phyloP scores from a whole-genome alignment of 1,284 basidiomycete genomes.

The Sporisorium reilianum region DNA sequence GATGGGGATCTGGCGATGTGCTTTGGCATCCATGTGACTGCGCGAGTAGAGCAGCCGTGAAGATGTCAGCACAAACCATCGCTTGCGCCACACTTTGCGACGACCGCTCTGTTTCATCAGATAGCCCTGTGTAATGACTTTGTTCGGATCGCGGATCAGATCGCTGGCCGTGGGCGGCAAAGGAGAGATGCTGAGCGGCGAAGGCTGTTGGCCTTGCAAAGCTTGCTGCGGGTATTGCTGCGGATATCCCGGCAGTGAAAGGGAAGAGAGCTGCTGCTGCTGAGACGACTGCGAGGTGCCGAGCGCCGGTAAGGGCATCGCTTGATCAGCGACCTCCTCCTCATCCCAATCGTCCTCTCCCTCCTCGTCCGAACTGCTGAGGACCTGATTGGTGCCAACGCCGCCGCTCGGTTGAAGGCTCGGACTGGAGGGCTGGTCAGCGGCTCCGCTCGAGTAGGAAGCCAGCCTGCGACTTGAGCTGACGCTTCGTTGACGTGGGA shows the following conservation, averaged over 20 bases:
- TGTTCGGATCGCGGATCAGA: slow-evolving; percentile 58
- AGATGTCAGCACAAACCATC: slow-evolving; percentile 71
- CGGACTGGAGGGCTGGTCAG: slow-evolving; percentile 36
- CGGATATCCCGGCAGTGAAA: slow-evolving; percentile 4
- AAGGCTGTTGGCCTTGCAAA: slow-evolving; percentile 12
- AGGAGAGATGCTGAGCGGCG: slow-evolving; percentile 19
- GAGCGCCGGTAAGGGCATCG: slow-evolving; percentile 58
- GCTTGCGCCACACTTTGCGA: slow-evolving; percentile 92
- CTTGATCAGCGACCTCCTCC: slow-evolving; percentile 60
- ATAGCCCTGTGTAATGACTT: slow-evolving; percentile 77
- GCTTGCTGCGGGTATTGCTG: slow-evolving; percentile 21
- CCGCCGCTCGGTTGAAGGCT: slow-evolving; percentile 17
- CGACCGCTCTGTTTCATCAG: slow-evolving; percentile 96
- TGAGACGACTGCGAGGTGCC: slow-evolving; percentile 26
- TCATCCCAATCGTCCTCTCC: slow-evolving; percentile 64
- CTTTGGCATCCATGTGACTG: slow-evolving; percentile 77
- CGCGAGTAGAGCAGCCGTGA: slow-evolving; percentile 68
- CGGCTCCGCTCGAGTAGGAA: slow-evolving; percentile 25
- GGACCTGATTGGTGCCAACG: slow-evolving; percentile 23
- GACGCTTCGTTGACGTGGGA: slow-evolving; percentile 40
- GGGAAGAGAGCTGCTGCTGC: slow-evolving; percentile 7
- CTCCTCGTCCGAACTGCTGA: slow-evolving; percentile 62
- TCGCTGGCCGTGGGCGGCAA: slow-evolving; percentile 24
- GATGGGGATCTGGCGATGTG: slow-evolving; percentile 86
- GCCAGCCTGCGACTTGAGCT: slow-evolving; percentile 39